Evolutionary conservation across 78 protist species (phyloP), one percentile per base, ranked within the genome.

Genomic region (Isochrysis galbana): DNA sequence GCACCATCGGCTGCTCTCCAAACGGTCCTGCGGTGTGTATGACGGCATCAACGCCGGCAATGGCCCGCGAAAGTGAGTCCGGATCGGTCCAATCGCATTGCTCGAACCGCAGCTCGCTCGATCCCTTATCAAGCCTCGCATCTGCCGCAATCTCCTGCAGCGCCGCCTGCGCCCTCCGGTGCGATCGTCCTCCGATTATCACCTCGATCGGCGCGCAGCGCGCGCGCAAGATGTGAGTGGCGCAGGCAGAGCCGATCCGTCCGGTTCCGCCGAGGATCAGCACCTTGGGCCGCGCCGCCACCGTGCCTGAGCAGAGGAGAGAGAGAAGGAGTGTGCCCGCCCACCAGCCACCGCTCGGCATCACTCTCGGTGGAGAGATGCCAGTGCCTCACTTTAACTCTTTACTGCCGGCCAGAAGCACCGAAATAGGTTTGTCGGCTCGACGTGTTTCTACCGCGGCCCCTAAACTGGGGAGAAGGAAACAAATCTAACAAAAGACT

Each of bases 241-340:
- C 90, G 19, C 3, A 5, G 54, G 55, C 54, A 10, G 90, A 26
- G 72, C 90, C 90, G 54, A 87, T 87, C 39, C 90, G 54, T 21
- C 90, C 90, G 22, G 70, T 87, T 11, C 90, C 90, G 14, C 90
- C 90, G 44, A 87, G 44, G 23, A 87, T 11, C 45, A 87, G 26
- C 34, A 82, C 14, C 14, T 51, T 51, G 29, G 61, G 61, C 61
- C 7, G 61, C 61, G 14, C 61, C 41, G 41, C 74, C n/a, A n/a
- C n/a, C n/a, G n/a, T n/a, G n/a, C n/a, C n/a, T n/a, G n/a, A n/a
- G n/a, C n/a, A n/a, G n/a, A n/a, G n/a, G n/a, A n/a, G n/a, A n/a
- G n/a, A n/a, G n/a, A n/a, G n/a, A n/a, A n/a, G n/a, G n/a, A n/a
- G n/a, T n/a, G n/a, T n/a, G n/a, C n/a, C n/a, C n/a, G n/a, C n/a